Evolutionary conservation across 257 asterid genomes (phyloP).

Genomic region (Nicotiana paniculata): DNA sequence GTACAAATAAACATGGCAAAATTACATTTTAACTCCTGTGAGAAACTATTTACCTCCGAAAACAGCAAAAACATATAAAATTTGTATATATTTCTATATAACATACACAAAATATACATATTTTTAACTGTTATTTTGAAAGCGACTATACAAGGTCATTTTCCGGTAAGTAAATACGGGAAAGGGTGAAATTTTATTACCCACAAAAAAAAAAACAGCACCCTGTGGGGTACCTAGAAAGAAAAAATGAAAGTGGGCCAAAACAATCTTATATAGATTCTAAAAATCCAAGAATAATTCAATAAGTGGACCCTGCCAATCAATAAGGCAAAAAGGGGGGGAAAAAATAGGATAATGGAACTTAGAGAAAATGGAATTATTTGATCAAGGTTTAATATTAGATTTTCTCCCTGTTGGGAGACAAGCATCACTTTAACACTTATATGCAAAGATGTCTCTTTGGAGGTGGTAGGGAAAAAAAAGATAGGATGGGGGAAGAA

Average conservation of each 20-base stretch:
- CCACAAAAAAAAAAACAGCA: constrained; percentile 2
- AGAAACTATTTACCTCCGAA: no score
- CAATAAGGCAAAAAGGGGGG: not conserved
- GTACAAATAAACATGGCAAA: not conserved
- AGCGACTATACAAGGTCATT: no score
- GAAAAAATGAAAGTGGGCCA: constrained; percentile 1
- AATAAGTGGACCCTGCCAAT: not conserved
- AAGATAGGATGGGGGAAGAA: not conserved
- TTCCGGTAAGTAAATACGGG: rapidly evolving
- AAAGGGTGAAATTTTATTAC: not conserved
- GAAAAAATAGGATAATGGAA: not conserved
- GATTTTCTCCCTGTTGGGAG: constrained; percentile 72
- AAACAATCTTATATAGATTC: not conserved
- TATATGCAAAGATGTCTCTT: constrained; percentile 5
- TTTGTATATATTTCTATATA: no score
- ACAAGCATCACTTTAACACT: constrained; percentile 26
- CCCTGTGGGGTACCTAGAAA: not conserved
- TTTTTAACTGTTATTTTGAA: no score
- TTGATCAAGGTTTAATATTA: constrained; percentile 22
- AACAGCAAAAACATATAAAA: no score
- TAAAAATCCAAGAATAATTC: not conserved
- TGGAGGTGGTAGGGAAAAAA: constrained; percentile 1
- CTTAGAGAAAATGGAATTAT: not conserved
- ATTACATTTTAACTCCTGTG: rapidly evolving
- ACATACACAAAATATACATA: no score